These are phyloP conservation scores for Wickerhamomyces chambardii DNA, from an alignment of 805 yeast species.

Conservation along the genomic window DNA sequence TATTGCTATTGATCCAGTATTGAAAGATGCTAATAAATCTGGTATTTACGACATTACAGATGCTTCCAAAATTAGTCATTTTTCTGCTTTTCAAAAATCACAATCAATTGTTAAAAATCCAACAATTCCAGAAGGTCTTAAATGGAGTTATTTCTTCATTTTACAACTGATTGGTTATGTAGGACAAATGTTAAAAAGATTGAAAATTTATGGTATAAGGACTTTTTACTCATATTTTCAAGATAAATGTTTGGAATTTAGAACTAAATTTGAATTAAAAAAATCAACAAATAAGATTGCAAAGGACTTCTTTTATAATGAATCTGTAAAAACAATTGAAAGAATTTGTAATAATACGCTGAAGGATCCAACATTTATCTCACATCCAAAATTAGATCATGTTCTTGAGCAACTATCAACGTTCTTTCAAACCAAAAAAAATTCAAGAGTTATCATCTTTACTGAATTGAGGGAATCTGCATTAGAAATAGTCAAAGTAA, in stretches of 20 bases:
- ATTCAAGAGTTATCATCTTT: slow-evolving; percentile 77
- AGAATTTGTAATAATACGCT: slow-evolving; percentile 34
- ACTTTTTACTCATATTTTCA: slow-evolving; percentile 64
- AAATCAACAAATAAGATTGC: slow-evolving; percentile 60
- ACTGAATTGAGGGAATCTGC: slow-evolving; percentile 90
- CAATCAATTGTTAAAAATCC: slow-evolving; percentile 47
- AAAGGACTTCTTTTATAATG: slow-evolving; percentile 50
- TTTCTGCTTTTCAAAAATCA: slow-evolving; percentile 61
- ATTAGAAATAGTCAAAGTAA: slow-evolving; percentile 63
- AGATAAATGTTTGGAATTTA: slow-evolving; percentile 49
- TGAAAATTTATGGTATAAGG: slow-evolving; percentile 74
- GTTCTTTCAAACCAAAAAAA: slow-evolving; percentile 39
- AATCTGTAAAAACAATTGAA: slow-evolving; percentile 35
- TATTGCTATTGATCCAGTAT: slow-evolving; percentile 58
- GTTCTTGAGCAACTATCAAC: slow-evolving; percentile 44
- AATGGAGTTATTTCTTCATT: slow-evolving; percentile 62
- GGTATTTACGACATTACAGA: slow-evolving; percentile 58
- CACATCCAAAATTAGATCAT: slow-evolving; percentile 70
- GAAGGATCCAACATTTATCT: slow-evolving; percentile 25
- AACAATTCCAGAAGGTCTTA: slow-evolving; percentile 52
- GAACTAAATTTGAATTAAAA: slow-evolving; percentile 45
- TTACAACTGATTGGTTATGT: slow-evolving; percentile 57
- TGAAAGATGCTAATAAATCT: slow-evolving; percentile 53
- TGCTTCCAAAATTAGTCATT: slow-evolving; percentile 61
- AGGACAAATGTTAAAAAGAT: slow-evolving; percentile 60